Base-by-base conservation (phyloP, 768 basidiomycete species). In the Fomitopsis serialis region DNA sequence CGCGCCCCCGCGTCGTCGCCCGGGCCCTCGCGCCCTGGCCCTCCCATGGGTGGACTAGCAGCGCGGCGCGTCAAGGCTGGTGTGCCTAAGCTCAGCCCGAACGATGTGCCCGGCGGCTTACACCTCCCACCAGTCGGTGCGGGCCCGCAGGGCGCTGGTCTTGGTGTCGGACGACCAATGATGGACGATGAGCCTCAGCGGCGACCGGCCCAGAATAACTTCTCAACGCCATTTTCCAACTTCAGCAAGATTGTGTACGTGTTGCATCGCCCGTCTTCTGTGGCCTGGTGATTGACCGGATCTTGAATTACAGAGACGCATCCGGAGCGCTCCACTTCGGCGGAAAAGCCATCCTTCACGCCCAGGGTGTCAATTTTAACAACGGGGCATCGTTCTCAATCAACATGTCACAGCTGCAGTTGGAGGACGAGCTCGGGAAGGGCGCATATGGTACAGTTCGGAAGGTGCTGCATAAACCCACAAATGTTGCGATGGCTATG, bases 391-490 rank as follows among this genome's bases (percentile, higher is more conserved):
- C 88, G 9, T 97, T 92, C 69, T 78, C 84, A 50, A 97, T 99
- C 73, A 96, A 92, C 71, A 96, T 96, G 96, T 81, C 82, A 54
- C 87, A 98, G 66, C 80, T 99, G 52, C 79, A 89, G 54, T 79
- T 98, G 53, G 78, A 89, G 55, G 94, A 98, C 63, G 97, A 98
- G 69, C 80, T 98, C 49, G 97, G 97, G 32, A 86, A 85, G 63
- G 97, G 97, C 32, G 97, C 97, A 68, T 98, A 98, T 63, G 97
- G 97, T 42, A 96, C 94, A 2, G 97, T 99, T 3, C 94, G 95
- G 76, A 92, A 89, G 68, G 96, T 98, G 1, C 74, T 92, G 34
- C 96, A 98, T 66, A 89, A 81, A 55, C 95, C 95, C 3, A 98
- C 92, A 9, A 95, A 94, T 50, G 92, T 98, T 43, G 80, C 81